A percentile compares a stretch with the other conserved stretches of the same genome.
Evolutionary conservation across 1,284 basidiomycete species (phyloP).

Genomic region (Naganishia liquefaciens): DNA sequence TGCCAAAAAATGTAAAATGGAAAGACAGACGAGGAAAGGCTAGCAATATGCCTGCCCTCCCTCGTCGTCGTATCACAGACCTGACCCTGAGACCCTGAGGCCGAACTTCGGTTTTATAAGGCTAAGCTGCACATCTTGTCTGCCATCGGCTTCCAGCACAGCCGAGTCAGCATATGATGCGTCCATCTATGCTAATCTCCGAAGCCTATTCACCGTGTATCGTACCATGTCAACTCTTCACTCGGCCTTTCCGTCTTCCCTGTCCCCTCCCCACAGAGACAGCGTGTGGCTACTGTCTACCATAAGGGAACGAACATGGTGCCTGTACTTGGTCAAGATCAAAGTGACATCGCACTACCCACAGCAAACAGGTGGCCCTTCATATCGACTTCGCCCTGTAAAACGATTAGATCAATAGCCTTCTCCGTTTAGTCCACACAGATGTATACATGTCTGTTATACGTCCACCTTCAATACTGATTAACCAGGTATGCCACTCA

Average conservation of each 20-base stretch:
- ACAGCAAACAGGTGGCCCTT: conserved; percentile 4
- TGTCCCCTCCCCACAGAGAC: neutral
- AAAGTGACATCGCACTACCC: conserved; percentile 6
- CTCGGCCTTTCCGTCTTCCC: conserved; percentile 10
- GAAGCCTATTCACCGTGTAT: conserved; percentile 3
- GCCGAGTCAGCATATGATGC: conserved; percentile 1
- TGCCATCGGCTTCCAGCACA: neutral
- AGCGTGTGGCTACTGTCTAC: conserved; percentile 7
- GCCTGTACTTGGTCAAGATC: conserved; percentile 18
- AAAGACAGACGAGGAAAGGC: conserved; percentile 3
- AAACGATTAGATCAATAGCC: neutral
- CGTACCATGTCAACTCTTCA: neutral
- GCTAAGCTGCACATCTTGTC: too few relatives aligned
- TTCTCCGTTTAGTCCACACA: conserved; percentile 17
- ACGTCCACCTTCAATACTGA: conserved; percentile 3
- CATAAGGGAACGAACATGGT: conserved; percentile 1
- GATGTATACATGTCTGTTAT: neutral
- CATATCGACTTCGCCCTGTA: neutral
- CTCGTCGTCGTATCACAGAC: conserved; percentile 8
- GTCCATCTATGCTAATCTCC: neutral
- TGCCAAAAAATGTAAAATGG: neutral
- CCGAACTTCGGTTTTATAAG: too few relatives aligned
- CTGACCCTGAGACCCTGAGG: neutral
- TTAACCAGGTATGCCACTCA: conserved; percentile 5
- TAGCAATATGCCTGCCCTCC: neutral